Percentiles rank a stretch among this genome's conserved stretches.
Conservation (phyloP, 192 early-diverging fungal genomes). For the Gaertneriomyces semiglobifer region DNA sequence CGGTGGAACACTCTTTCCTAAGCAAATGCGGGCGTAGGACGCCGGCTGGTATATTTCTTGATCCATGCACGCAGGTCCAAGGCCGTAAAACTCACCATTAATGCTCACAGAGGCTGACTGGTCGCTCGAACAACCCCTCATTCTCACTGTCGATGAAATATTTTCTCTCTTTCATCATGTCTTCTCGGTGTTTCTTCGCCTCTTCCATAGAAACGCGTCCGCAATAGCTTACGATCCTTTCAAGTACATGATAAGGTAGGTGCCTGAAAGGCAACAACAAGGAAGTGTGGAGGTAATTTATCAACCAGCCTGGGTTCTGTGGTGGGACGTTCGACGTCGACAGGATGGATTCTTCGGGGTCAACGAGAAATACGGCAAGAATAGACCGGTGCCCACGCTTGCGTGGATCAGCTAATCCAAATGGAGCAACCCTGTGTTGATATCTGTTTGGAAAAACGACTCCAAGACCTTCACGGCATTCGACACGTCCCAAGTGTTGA, state of each 20-base stretch:
- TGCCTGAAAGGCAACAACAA: constrained; percentile 8
- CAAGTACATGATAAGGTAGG: constrained; percentile 7
- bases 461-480: constrained; percentile 53
- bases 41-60: too few relatives aligned
- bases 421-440: constrained; percentile 65
- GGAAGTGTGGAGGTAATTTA: constrained; percentile 1
- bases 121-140: constrained; percentile 6
- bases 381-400: constrained; percentile 67
- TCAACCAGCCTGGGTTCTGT: constrained; percentile 56
- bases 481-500: constrained; percentile 47
- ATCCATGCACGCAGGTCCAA: too few relatives aligned
- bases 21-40: too few relatives aligned
- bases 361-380: constrained; percentile 67
- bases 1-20: too few relatives aligned
- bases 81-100: not conserved
- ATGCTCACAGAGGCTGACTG: constrained; percentile 16
- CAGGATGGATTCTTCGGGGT: constrained; percentile 52
- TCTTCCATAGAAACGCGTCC: constrained; percentile 41
- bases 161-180: constrained; percentile 49
- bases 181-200: constrained; percentile 40
- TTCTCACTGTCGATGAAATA: constrained; percentile 15
- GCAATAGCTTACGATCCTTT: constrained; percentile 26
- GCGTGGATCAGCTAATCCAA: constrained; percentile 56
- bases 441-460: constrained; percentile 70
- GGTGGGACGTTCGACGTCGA: constrained; percentile 62